A percentile compares a stretch with the other conserved stretches of the same genome.
Evolutionary conservation across 2,329 filamentous ascomycete genomes (phyloP).

Genomic region (Talaromyces sp.): DNA sequence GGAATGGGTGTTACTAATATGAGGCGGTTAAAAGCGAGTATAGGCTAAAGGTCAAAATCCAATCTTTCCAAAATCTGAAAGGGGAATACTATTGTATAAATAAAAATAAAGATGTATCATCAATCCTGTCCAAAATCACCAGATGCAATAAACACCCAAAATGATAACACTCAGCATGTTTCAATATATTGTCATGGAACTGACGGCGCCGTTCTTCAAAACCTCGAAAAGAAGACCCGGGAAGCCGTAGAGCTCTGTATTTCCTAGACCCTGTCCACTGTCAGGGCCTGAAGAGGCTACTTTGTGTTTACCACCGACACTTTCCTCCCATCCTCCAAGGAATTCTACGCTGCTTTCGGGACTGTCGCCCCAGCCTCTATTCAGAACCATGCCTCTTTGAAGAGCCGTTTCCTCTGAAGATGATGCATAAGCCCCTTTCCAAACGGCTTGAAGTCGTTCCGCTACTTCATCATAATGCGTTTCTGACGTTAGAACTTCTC

Average conservation of each 20-base stretch:
- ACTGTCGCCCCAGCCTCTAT: slow-evolving; percentile 86
- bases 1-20: too few relatives aligned
- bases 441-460: slow-evolving; percentile 62
- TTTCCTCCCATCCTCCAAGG: slow-evolving; percentile 82
- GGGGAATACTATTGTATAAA: background rate
- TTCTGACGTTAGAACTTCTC: slow-evolving; percentile 65
- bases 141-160: background rate
- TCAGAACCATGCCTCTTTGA: slow-evolving; percentile 73
- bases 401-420: slow-evolving; percentile 52
- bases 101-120: background rate
- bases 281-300: slow-evolving; percentile 43
- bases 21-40: too few relatives aligned
- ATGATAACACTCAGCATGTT: background rate
- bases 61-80: background rate
- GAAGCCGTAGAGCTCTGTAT: slow-evolving; percentile 87
- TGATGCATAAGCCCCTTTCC: slow-evolving; percentile 63
- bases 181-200: slow-evolving; percentile 84
- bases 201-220: slow-evolving; percentile 84
- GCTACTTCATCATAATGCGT: slow-evolving; percentile 73
- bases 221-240: slow-evolving; percentile 95
- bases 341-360: slow-evolving; percentile 86
- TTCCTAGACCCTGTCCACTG: slow-evolving; percentile 56
- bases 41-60: background rate
- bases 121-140: background rate
- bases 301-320: slow-evolving; percentile 46